Percentiles rank a stretch among this genome's conserved stretches.
Evolutionary conservation across 441 rosid species (phyloP).

Genomic region (Viola pubescens): DNA sequence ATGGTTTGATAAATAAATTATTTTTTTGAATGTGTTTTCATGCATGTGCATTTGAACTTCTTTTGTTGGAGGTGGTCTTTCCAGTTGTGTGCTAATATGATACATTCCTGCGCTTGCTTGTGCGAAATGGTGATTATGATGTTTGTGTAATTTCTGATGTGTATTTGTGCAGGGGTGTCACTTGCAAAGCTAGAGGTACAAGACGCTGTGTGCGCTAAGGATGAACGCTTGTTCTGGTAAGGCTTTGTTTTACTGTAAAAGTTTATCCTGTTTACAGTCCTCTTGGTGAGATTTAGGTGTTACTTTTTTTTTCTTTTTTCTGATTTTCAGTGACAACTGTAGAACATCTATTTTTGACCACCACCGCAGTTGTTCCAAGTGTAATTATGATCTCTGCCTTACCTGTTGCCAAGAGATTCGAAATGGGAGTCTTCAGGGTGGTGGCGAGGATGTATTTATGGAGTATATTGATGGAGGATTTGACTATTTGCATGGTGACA

Average conservation of each 20-base stretch:
- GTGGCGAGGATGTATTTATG: slow-evolving; percentile 29
- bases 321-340: slow-evolving; percentile 56
- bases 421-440: slow-evolving; percentile 42
- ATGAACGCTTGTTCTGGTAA: slow-evolving; percentile 52
- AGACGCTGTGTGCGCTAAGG: slow-evolving; percentile 21
- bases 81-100: no score
- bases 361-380: slow-evolving; percentile 63
- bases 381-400: slow-evolving; percentile 69
- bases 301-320: background rate
- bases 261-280: background rate
- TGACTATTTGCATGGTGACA: slow-evolving; percentile 50
- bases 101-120: no score
- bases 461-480: slow-evolving; percentile 29
- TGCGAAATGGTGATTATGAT: no score
- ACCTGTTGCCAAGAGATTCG: slow-evolving; percentile 73
- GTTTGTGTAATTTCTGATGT: no score
- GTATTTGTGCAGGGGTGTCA: slow-evolving; percentile 28
- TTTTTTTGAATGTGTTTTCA: no score
- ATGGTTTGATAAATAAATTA: no score
- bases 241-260: background rate
- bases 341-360: slow-evolving; percentile 65
- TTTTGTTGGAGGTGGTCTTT: no score
- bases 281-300: no score
- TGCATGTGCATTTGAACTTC: no score
- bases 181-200: slow-evolving; percentile 22